Base-by-base conservation (phyloP, 352 stramenopile species). In the Poterioochromonas sp. region DNA sequence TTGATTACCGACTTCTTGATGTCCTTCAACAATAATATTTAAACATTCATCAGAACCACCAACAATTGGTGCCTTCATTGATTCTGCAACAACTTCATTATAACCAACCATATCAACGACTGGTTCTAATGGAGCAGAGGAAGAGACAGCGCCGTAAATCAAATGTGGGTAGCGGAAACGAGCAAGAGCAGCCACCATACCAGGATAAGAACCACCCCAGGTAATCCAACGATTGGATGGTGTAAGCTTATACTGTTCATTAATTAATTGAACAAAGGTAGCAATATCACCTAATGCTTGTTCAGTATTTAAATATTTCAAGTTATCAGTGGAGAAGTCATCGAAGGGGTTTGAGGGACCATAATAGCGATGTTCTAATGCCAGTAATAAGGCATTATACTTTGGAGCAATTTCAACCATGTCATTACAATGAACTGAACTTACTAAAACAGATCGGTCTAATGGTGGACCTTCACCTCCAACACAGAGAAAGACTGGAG, bases 301-400 rank as follows among this genome's bases (percentile, higher is more conserved):
- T 37, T 84, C 68, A 32, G 80, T 86, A 54, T 88, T 95, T 34
- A 97, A 88, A 83, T 90, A 96, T 32, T 83, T 84, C 39, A 97
- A 82, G 83, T 78, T 80, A 0, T 73, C 80, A 22, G 77, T 80
- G 29, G 77, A 73, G 49, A 53, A 80, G 43, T 82, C 70, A 32
- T 20, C 29, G 63, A 82, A 80, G 18, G 80, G 80, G 35, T 80
- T 82, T 68, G 89, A 95, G 70, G 91, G 88, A 73, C 93, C 94
- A 82, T 97, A 98, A 86, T 94, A 97, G 5, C 94, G 88, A 85
- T 97, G 94, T 83, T 97, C 93, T 11, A 98, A 80, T 0, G 92
- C 92, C 79, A 95, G 87, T 39, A 91, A 51, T 54, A 88, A 83
- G 32, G 79, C 82, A 53, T 60, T 29, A 49, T 79, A 58, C 29